phyloP scores from a whole-genome alignment of 768 basidiomycete species.

The Lactarius indigo region DNA sequence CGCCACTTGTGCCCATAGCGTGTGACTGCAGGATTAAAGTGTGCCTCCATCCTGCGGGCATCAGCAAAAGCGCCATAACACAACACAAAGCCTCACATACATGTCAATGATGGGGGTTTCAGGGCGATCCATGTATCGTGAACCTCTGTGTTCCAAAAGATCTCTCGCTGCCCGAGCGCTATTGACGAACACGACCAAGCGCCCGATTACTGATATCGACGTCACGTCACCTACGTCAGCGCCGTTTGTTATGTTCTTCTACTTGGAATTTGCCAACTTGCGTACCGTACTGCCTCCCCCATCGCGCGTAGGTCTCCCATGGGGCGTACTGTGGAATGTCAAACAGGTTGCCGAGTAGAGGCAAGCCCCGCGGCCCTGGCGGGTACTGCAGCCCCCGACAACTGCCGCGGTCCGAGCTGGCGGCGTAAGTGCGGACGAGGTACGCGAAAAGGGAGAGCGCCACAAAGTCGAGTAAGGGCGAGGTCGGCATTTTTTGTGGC shows the following conservation, averaged over 20 bases:
- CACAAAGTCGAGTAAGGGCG: background rate
- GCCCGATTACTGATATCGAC: constrained; percentile 14
- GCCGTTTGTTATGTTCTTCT: background rate
- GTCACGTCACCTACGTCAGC: constrained; percentile 13
- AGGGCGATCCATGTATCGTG: constrained; percentile 6
- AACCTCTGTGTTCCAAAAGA: constrained; percentile 13
- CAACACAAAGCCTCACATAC: background rate
- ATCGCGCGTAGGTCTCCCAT: constrained; percentile 11
- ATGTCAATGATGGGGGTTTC: constrained; percentile 14
- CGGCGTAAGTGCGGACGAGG: background rate
- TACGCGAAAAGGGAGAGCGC: background rate
- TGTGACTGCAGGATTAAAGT: constrained; percentile 15
- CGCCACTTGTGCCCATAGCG: constrained; percentile 14
- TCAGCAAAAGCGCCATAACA: background rate
- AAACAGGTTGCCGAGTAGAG: constrained; percentile 12
- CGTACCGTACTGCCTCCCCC: constrained; percentile 12
- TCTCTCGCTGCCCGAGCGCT: constrained; percentile 7
- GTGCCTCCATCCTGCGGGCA: constrained; percentile 9
- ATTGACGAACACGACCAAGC: constrained; percentile 17
- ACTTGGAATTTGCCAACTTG: background rate
- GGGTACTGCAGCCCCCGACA: background rate
- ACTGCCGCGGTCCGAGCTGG: background rate
- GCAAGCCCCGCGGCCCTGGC: constrained; percentile 5
- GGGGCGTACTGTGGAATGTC: constrained; percentile 6
- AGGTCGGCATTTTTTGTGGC: background rate